Evolutionary conservation across 345 rosid genomes (phyloP), one percentile per base, ranked within the genome.

Genomic region (Draba incana): DNA sequence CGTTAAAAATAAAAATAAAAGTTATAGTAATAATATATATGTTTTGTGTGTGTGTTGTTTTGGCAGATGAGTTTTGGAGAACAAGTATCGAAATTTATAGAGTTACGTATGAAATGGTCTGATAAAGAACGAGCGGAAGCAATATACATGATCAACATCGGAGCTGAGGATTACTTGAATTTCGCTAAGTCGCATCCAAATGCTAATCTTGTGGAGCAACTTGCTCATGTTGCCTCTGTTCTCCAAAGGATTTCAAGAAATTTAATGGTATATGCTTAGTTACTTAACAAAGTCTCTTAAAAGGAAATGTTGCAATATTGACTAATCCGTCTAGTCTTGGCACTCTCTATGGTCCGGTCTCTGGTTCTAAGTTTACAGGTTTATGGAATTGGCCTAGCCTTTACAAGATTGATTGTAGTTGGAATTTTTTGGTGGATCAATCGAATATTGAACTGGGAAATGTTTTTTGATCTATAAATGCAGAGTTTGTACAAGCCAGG

Each of bases 81-180:
- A 54, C 77, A 77, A 33, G 12, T 71, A 20, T 27, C 59, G 24
- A 71, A 65, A 10, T 72, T 60, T 41, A 3, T 37, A 16, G 72
- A 60, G 64, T 31, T 72, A 16, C 3, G 16, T 1, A 20, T 35
- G 55, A 55, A 55, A 33, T 77, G 80, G 80, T 62, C 12, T 1
- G 70, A 42, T 31, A 57, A 60, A 62, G 59, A 77, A 37, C 42
- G 74, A 72, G 70, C 59, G 49, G 50, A 57, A 10, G 80, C 66
- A 48, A 16, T 77, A 44, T 77, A 48, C 51, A 41, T 77, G 77
- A 3, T 77, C 10, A 1, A 49, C 50, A 72, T 77, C 2, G 80
- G 80, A 54, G 61, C 74, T 43, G 75, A 77, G 30, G 80, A 77
- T 49, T 77, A 72, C 80, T 77, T 77, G 33, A 72, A 47, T 24